Evolutionary conservation across 805 yeast genomes (phyloP).

Genomic region (Candida maltosa): DNA sequence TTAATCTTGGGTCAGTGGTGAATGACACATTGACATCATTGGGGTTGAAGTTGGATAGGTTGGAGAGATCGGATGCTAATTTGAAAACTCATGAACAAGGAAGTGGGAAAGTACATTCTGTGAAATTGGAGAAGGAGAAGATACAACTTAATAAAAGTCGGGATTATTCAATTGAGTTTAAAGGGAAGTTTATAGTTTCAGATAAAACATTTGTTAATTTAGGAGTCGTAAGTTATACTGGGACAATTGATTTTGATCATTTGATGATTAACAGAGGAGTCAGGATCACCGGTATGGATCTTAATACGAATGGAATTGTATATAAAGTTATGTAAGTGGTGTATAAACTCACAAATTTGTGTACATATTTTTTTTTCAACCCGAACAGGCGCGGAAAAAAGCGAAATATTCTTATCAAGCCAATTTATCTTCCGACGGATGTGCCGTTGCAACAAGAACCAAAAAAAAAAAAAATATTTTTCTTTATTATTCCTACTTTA

Average conservation of each 20-base stretch:
- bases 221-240: constrained; percentile 22
- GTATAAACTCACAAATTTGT: no score
- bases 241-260: constrained; percentile 30
- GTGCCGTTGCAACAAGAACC: no score
- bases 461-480: no score
- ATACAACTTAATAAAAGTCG: constrained; percentile 11
- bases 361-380: no score
- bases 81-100: constrained; percentile 22
- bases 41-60: constrained; percentile 23
- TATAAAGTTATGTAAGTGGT: constrained; percentile 6
- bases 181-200: constrained; percentile 20
- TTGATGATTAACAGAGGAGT: constrained; percentile 29
- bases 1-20: constrained; percentile 16
- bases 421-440: no score
- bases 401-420: no score
- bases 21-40: constrained; percentile 16
- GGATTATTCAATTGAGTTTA: constrained; percentile 21
- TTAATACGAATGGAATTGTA: constrained; percentile 7
- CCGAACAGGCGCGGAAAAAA: no score
- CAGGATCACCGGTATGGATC: constrained; percentile 20
- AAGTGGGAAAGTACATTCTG: constrained; percentile 26
- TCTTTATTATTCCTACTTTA: no score
- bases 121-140: constrained; percentile 5
- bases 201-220: constrained; percentile 14
- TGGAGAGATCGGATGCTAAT: constrained; percentile 16